Base-by-base conservation (phyloP, 2,329 filamentous ascomycete genomes). In the Emmonsia crescens region DNA sequence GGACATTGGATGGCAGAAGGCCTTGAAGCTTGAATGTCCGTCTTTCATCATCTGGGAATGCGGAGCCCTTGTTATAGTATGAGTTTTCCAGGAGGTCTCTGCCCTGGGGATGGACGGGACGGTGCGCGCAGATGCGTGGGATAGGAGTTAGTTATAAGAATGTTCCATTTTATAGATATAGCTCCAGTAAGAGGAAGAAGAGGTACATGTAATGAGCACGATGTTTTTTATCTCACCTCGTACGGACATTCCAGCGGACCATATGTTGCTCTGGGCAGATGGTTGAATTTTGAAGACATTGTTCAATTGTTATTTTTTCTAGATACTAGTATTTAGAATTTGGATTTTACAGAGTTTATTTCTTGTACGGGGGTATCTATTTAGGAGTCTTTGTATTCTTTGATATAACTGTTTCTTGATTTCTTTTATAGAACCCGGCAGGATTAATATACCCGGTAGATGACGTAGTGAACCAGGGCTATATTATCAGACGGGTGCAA, bases 31-130 rank as follows among this genome's bases (percentile, higher is more conserved):
- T 83, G 72, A 96, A 95, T 0, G 77, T 76, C 2, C 77, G 75
- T 12, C 91, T 83, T 70, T 96, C 91, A 33, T 88, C 76, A 0
- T 77, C 68, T 0, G 88, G 82, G 67, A 93, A 93, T 0, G 85
- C 89, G 2, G 89, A 91, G 36, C 91, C 91, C 73, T 94, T 94
- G 77, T 95, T 96, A 76, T 91, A 86, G 67, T 83, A 85, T 1
- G 86, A 80, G 12, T 83, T 84, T 63, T 84, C 82, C 9, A 91
- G 78, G 5, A 91, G 76, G 0, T 82, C 78, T 48, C 76, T 75
- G 5, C 83, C 83, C 65, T 72, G 55, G 21, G n/a, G 19, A 6
- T 19, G 42, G 16, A n/a, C n/a, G n/a, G 9, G 5, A n/a, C 8
- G 12, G 40, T 44, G 19, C n/a, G 33, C 33, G 33, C 33, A 36